Conservation (phyloP, 2,329 filamentous ascomycete genomes). For the Alternaria conjuncta region DNA sequence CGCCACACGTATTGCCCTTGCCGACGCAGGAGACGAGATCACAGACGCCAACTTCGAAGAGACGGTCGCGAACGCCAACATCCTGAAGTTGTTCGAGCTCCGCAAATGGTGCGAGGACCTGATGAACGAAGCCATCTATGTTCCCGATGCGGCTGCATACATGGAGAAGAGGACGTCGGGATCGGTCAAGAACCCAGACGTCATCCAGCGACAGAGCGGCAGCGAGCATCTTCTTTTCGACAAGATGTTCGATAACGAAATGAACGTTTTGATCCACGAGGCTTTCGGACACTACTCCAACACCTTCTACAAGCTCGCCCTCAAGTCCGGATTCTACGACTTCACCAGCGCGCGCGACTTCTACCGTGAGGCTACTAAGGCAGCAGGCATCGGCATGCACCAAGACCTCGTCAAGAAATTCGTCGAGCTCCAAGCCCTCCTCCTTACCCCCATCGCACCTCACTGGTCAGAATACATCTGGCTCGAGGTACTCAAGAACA, state of each 20-base stretch:
- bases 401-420: slow-evolving; percentile 78
- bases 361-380: slow-evolving; percentile 82
- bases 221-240: slow-evolving; percentile 82
- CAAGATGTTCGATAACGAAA: slow-evolving; percentile 88
- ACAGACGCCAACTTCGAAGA: slow-evolving; percentile 98
- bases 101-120: slow-evolving; percentile 94
- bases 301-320: slow-evolving; percentile 50
- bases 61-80: slow-evolving; percentile 88
- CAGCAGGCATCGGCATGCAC: slow-evolving; percentile 85
- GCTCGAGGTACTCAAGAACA: slow-evolving; percentile 84
- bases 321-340: slow-evolving; percentile 78
- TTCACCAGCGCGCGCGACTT: slow-evolving; percentile 86
- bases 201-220: slow-evolving; percentile 68
- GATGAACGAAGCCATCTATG: slow-evolving; percentile 64
- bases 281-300: slow-evolving; percentile 76
- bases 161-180: slow-evolving; percentile 50
- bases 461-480: slow-evolving; percentile 96
- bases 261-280: slow-evolving; percentile 83
- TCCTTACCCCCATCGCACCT: slow-evolving; percentile 83
- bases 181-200: slow-evolving; percentile 58
- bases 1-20: slow-evolving; percentile 86
- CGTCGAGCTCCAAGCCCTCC: slow-evolving; percentile 82
- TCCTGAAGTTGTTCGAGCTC: slow-evolving; percentile 81
- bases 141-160: slow-evolving; percentile 54
- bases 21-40: slow-evolving; percentile 92